Base-by-base conservation (phyloP, 2,329 filamentous ascomycete species). In the Furcasterigmium sp. region DNA sequence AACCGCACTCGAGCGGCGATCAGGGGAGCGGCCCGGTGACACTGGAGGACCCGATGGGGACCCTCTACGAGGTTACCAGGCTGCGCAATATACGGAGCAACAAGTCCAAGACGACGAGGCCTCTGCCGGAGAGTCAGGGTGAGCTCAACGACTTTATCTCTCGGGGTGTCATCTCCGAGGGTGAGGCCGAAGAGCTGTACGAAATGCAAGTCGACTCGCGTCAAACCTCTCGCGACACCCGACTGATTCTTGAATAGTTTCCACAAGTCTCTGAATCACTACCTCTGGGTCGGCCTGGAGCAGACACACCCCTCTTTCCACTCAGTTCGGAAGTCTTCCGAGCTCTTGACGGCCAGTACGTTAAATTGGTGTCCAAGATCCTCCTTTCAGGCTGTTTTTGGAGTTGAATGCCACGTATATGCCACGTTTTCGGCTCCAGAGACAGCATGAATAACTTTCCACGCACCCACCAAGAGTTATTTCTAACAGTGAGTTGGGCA, bases 281-380 rank as follows among this genome's bases (percentile, higher is more conserved):
- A 74, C 29, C 61, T 76, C 8, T 76, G 71, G 69, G 72, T 69
- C 41, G 71, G 71, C 3, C 69, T 76, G 30, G 69, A 73, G 30
- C 59, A 76, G 9, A 67, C 72, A 17, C 72, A 78, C 49, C 60
- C 62, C 11, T 67, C 68, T 41, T 56, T 78, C 32, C 64, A 63
- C 5, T 72, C 72, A 1, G 68, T 80, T 10, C 70, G 78, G 30
- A 66, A 72, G 38, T 72, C 75, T 10, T 82, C 78, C 1, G 71
- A 74, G 1, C 59, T 81, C 11, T 63, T 82, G 10, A 73, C 75
- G 1, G n/a, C n/a, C n/a, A n/a, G n/a, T n/a, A n/a, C n/a, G n/a
- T n/a, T n/a, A n/a, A n/a, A n/a, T n/a, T n/a, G n/a, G n/a, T n/a
- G n/a, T n/a, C n/a, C n/a, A n/a, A n/a, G n/a, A n/a, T n/a, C n/a